Base-by-base conservation (phyloP, 495 filamentous ascomycete genomes). In the Lophiostoma macrostomum region DNA sequence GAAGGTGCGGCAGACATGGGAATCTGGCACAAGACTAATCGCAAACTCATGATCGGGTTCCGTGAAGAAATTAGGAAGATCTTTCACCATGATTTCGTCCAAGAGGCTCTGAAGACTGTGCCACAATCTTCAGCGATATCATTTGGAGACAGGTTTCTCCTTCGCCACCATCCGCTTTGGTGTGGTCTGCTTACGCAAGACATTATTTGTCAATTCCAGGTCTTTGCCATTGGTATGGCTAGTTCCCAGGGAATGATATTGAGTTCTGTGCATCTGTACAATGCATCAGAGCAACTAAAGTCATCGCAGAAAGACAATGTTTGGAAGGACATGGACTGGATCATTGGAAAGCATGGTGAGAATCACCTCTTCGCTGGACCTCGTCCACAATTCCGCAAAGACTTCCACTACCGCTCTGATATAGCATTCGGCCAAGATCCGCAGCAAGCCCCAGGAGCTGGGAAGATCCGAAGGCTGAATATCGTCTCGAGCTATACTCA, bases 271-370 rank as follows among this genome's bases (percentile, higher is more conserved):
- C 35, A 39, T 40, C 34, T 50, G 10, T 25, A 38, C 20, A 5
- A 50, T 40, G 47, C 47, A 3, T 32, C 32, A 50, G 11, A 18
- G 11, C 32, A 25, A 14, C 4, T 8, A 6, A 22, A 24, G 4
- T 19, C 16, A 4, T n/a, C 30, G n/a, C 24, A 18, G 5, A 10
- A 6, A 30, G 13, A 28, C 18, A 6, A 16, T 11, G 14, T 18
- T 13, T 50, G 47, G 34, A 14, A 10, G 10, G 47, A 50, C 24
- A 10, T 50, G 32, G 47, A 40, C 13, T 50, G 30, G 13, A 4
- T 50, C 10, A 50, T 50, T 16, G 20, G 22, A 6, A 34, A 8
- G 12, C 44, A 37, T 3, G 44, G 44, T 3, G 14, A 23, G 5
- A 5, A 35, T 3, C 22, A 13, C 4, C 23, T 48, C 6, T 37